Evolutionary conservation across 192 early-diverging fungal genomes (phyloP), one percentile per base, ranked within the genome.

Genomic region (Haplosporangium gracile): DNA sequence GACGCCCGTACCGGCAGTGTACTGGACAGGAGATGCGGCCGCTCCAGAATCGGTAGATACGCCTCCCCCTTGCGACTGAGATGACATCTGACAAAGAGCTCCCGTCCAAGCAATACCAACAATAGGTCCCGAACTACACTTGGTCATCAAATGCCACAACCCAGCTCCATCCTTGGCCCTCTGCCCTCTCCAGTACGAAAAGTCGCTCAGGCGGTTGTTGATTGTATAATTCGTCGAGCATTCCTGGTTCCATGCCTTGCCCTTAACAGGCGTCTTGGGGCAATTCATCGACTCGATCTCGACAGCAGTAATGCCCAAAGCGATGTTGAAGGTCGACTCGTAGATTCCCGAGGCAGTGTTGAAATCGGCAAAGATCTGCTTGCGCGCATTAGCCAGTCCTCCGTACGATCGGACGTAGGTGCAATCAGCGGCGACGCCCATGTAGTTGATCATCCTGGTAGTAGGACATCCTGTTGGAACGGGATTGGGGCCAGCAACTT

Each of bases 131-230:
- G 73, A 91, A 51, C 90, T 89, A 79, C 94, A 95, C 70, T 91
- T 88, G 11, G 97, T 97, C 96, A 98, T 94, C 75, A 98, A 88
- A 82, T 98, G 97, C 97, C 97, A 99, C 73, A 99, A 89, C 1
- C 96, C 97, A 8, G 91, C 90, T 18, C 93, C 90, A 88, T 97
- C 97, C 24, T 91, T 82, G 26, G 53, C n/a, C 8, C 11, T 20
- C 15, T 43, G 65, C n/a, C 95, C 95, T 47, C 97, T 90, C 97
- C 97, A 99, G 22, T 89, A 70, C 68, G 94, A 94, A 88, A 99
- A 99, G 82, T 97, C 97, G 85, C 93, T 95, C 49, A 99, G 88
- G 9, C 96, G 92, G 29, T 90, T 49, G 40, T 90, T 91, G 65
- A 98, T 96, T 10, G 90, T 88, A 86, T 97, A 98, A 20, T 75